Conservation (phyloP, 306 rosid genomes). For the Aeschynomene evenia region DNA sequence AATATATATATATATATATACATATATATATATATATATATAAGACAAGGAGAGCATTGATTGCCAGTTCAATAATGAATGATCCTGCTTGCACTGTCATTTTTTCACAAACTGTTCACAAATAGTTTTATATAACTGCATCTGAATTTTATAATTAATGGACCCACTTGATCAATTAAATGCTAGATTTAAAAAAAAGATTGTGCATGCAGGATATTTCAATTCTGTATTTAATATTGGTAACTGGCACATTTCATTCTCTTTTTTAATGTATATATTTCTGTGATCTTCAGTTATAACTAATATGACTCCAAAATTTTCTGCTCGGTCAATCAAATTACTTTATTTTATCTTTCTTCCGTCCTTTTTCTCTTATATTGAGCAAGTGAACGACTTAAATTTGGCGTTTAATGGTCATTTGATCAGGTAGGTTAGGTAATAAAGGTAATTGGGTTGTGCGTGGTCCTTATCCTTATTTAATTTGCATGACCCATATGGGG, state of each 20-base stretch:
- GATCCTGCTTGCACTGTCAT: neutral
- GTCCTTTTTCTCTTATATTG: neutral
- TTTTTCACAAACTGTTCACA: slow-evolving; percentile 6
- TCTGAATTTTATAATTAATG: neutral
- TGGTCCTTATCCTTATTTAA: slow-evolving; percentile 46
- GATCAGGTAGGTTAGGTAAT: slow-evolving; percentile 52
- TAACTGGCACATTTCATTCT: neutral
- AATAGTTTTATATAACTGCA: neutral
- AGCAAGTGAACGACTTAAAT: slow-evolving; percentile 36
- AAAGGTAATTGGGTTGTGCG: slow-evolving; percentile 55
- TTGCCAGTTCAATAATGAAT: neutral
- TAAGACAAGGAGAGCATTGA: neutral
- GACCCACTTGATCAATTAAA: neutral
- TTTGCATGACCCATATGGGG: slow-evolving; percentile 42
- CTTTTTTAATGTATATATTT: neutral
- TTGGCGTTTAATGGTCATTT: slow-evolving; percentile 40
- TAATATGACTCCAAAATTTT: slow-evolving; percentile 24
- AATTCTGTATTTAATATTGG: neutral
- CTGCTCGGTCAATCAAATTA: slow-evolving; percentile 27
- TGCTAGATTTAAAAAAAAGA: neutral
- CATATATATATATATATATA: too few relatives aligned
- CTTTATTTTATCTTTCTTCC: neutral
- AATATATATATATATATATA: too few relatives aligned
- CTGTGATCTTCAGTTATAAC: slow-evolving; percentile 6
- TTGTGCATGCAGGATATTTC: neutral